A percentile compares a stretch with the other conserved stretches of the same genome.
phyloP scores from a whole-genome alignment of 169 alveolate species.

The Cryptosporidium viatorum region DNA sequence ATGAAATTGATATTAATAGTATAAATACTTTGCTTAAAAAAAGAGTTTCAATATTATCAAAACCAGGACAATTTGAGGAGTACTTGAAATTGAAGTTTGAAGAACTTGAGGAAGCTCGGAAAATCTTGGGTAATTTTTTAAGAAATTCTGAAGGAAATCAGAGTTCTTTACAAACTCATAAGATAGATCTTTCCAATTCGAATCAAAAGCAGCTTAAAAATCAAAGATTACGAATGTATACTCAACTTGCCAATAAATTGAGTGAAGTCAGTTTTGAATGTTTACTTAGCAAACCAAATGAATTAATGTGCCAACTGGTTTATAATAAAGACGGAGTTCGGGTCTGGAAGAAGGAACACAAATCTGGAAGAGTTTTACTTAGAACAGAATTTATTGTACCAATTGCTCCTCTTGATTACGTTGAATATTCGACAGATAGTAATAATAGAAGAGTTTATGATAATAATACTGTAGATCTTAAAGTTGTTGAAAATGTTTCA shows the following conservation, averaged over 20 bases:
- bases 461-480: slow-evolving; percentile 72
- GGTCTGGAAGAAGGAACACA: slow-evolving; percentile 81
- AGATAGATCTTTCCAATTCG: background rate
- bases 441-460: slow-evolving; percentile 78
- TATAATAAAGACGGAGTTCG: slow-evolving; percentile 79
- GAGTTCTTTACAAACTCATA: background rate
- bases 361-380: slow-evolving; percentile 75
- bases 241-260: slow-evolving; percentile 21
- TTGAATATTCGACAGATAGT: slow-evolving; percentile 74
- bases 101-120: slow-evolving; percentile 16
- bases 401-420: slow-evolving; percentile 56
- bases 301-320: slow-evolving; percentile 47
- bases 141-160: background rate
- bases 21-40: background rate
- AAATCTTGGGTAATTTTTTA: background rate
- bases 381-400: slow-evolving; percentile 76
- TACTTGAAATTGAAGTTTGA: slow-evolving; percentile 37
- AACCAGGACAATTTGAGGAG: slow-evolving; percentile 24
- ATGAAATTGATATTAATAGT: background rate
- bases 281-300: slow-evolving; percentile 39
- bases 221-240: background rate
- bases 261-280: slow-evolving; percentile 74
- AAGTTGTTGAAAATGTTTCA: slow-evolving; percentile 70
- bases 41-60: background rate
- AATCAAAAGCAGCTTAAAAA: background rate